Evolutionary conservation across 306 rosid genomes (phyloP).

Genomic region (Acacia crassicarpa): DNA sequence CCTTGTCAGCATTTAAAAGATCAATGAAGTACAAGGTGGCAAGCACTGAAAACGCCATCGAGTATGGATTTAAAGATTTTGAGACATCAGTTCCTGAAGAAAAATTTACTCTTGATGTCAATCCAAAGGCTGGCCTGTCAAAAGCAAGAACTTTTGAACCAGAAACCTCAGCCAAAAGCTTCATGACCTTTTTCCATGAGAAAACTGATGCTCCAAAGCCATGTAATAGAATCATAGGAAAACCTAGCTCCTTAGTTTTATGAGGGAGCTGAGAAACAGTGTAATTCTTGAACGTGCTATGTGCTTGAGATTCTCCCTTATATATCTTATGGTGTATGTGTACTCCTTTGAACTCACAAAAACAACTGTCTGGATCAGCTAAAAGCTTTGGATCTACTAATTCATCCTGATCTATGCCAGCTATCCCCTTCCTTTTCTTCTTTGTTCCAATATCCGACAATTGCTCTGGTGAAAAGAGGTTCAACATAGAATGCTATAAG

Average conservation of each 20-base stretch:
- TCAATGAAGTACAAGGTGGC: slow-evolving; percentile 76
- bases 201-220: slow-evolving; percentile 94
- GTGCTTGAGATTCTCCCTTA: slow-evolving; percentile 49
- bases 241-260: slow-evolving; percentile 43
- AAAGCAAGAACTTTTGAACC: slow-evolving; percentile 88
- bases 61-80: slow-evolving; percentile 72
- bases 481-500: slow-evolving; percentile 11
- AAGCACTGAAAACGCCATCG: slow-evolving; percentile 85
- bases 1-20: slow-evolving; percentile 72
- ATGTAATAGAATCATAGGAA: slow-evolving; percentile 80
- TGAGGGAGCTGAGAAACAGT: slow-evolving; percentile 32
- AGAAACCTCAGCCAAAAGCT: slow-evolving; percentile 66
- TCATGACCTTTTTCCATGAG: slow-evolving; percentile 83
- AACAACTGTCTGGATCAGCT: slow-evolving; percentile 86
- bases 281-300: slow-evolving; percentile 39
- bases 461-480: slow-evolving; percentile 46
- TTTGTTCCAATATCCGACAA: slow-evolving; percentile 50
- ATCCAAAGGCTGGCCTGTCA: slow-evolving; percentile 97
- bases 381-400: slow-evolving; percentile 65
- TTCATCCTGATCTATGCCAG: slow-evolving; percentile 87
- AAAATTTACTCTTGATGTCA: slow-evolving; percentile 69
- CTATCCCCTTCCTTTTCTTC: slow-evolving; percentile 57
- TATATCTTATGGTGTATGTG: slow-evolving; percentile 80
- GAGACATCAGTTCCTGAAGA: slow-evolving; percentile 43
- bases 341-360: slow-evolving; percentile 79